A percentile compares a stretch with the other conserved stretches of the same genome.
phyloP scores from a whole-genome alignment of 768 basidiomycete species.

The Termitomyces sp. region DNA sequence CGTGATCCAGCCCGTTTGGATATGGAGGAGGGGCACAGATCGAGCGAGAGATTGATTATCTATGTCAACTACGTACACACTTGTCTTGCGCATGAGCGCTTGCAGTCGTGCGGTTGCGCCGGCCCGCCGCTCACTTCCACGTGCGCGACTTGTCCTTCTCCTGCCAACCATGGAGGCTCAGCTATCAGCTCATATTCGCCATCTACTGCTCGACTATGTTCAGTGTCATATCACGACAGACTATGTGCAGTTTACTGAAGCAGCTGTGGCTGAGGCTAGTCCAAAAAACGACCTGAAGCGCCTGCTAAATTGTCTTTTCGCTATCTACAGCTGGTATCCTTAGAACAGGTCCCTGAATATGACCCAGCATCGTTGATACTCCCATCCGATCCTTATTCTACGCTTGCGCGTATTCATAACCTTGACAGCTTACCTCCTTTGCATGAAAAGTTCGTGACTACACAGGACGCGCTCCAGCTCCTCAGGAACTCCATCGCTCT shows the following conservation, averaged over 20 bases:
- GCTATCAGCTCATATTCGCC: slow-evolving; percentile 43
- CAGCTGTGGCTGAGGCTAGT: slow-evolving; percentile 40
- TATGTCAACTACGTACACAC: no score
- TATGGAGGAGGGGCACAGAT: not conserved
- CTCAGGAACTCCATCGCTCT: slow-evolving; percentile 24
- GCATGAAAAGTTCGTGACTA: slow-evolving; percentile 41
- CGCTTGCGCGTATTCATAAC: slow-evolving; percentile 28
- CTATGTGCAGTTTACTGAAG: slow-evolving; percentile 49
- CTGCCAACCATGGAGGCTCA: slow-evolving; percentile 14
- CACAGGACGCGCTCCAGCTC: slow-evolving; percentile 25
- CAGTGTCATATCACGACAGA: slow-evolving; percentile 48
- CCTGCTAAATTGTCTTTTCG: not conserved
- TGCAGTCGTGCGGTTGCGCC: not conserved
- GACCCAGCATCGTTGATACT: slow-evolving; percentile 48
- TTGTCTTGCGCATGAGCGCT: not conserved
- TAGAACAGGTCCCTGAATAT: slow-evolving; percentile 37
- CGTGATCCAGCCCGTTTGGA: not conserved
- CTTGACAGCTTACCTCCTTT: slow-evolving; percentile 29
- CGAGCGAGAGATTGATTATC: not conserved
- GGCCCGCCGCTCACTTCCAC: not conserved
- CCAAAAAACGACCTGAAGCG: not conserved
- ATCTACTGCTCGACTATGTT: slow-evolving; percentile 49
- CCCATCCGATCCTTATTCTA: slow-evolving; percentile 51
- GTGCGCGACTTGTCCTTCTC: not conserved
- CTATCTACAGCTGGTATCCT: slow-evolving; percentile 30